Conservation (phyloP, 148 eudicot species). For the Vaccinium corymbosum region DNA sequence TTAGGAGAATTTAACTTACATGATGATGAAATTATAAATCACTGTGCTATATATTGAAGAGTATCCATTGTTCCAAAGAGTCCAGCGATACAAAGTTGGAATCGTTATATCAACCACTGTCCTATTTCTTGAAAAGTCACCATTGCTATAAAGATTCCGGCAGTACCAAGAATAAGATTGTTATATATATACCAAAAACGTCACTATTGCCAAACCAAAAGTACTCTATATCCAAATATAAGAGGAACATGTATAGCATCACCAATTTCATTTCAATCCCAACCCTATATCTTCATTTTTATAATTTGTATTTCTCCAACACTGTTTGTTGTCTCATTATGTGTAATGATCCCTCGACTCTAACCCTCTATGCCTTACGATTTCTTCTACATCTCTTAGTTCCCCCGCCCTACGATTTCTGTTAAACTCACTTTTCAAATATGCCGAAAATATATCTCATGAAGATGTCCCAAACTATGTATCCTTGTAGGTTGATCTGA, state of each 20-base stretch:
- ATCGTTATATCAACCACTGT: not conserved
- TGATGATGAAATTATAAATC: not conserved
- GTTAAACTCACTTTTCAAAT: not conserved
- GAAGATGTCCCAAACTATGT: not conserved
- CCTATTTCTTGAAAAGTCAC: not conserved
- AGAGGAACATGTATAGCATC: not conserved
- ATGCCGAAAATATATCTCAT: not conserved
- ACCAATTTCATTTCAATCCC: not conserved
- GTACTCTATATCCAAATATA: not conserved
- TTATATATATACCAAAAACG: not conserved
- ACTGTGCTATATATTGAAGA: not conserved
- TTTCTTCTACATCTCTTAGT: not conserved
- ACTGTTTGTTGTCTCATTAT: not conserved
- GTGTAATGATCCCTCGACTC: not conserved
- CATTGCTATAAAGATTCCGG: not conserved
- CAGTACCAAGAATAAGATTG: not conserved
- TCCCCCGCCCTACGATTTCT: not conserved
- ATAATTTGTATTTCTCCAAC: not conserved
- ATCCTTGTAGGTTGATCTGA: not conserved
- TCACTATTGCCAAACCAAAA: not conserved
- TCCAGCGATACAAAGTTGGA: not conserved
- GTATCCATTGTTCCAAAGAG: not conserved
- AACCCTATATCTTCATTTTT: not conserved
- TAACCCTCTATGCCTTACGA: not conserved
- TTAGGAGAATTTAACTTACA: not conserved